phyloP scores from a whole-genome alignment of 2,329 filamentous ascomycete species.

The Capronia coronata region DNA sequence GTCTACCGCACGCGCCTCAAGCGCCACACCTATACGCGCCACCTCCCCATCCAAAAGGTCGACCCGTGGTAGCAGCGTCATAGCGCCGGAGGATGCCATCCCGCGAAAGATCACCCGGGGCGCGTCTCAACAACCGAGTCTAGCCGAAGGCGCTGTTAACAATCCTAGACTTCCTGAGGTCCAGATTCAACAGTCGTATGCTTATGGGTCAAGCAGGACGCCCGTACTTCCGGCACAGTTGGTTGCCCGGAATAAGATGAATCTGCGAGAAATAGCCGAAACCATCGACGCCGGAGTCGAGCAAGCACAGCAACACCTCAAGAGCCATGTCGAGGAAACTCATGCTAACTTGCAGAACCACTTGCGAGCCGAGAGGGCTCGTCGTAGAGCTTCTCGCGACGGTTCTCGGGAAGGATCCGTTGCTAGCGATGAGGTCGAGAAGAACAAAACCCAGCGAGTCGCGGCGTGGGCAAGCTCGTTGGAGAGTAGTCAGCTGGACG shows the following conservation, averaged over 20 bases:
- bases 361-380: conserved; percentile 22
- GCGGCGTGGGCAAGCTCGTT: conserved; percentile 25
- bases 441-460: conserved; percentile 18
- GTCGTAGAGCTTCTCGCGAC: conserved; percentile 27
- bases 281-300: conserved; percentile 33
- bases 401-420: conserved; percentile 24
- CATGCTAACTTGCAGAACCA: conserved; percentile 19
- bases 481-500: conserved; percentile 20
- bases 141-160: conserved; percentile 12
- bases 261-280: conserved; percentile 32
- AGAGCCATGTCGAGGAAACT: conserved; percentile 19
- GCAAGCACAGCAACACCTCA: conserved; percentile 25
- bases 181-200: conserved; percentile 37
- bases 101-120: conserved; percentile 17
- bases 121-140: conserved; percentile 18
- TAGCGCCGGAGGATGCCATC: conserved; percentile 14
- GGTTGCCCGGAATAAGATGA: conserved; percentile 30
- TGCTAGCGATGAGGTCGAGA: conserved; percentile 18
- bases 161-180: conserved; percentile 35
- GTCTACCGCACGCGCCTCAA: conserved; percentile 20
- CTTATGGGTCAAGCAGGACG: conserved; percentile 37
- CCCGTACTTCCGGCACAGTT: conserved; percentile 35
- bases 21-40: conserved; percentile 19
- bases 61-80: conserved; percentile 13
- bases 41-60: conserved; percentile 14